Evolutionary conservation across 2,329 filamentous ascomycete species (phyloP), one percentile per base, ranked within the genome.

Genomic region (Fonsecaea erecta): DNA sequence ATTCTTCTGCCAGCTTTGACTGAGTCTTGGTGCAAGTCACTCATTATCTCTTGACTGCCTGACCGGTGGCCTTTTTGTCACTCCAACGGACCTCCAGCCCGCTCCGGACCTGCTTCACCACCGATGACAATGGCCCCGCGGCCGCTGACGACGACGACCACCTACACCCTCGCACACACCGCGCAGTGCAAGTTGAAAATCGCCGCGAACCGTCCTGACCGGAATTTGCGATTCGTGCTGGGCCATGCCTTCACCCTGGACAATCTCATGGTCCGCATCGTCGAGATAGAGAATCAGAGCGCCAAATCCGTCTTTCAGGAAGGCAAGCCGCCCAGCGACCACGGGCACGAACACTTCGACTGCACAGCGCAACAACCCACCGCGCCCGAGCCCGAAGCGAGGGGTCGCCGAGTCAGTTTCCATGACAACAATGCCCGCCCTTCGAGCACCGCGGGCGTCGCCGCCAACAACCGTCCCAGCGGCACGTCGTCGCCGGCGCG

Each of bases 171-270:
- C 30, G 69, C 69, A 1, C 69, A 71, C 54, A 69, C 69, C 1
- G 69, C 66, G 21, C 65, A 69, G 58, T 71, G 69, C 43, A 71
- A 71, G 55, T 59, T 71, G 6, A 64, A 68, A 52, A 53, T 68
- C 30, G 65, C 69, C 8, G 69, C 69, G 1, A 70, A 70, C 43
- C 66, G 69, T 24, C 63, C 65, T 18, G 69, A 71, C 51, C 54
- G 69, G 18, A 64, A 71, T 55, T 35, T 71, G n/a, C 65, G 69
- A 21, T 69, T 71, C 40, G 60, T 71, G 12, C 66, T 71, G 3
- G 69, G 68, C 55, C 69, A 71, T 54, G 69, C 69, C 9, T 71
- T 71, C 32, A 69, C 69, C 0, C 68, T 71, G 1, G 69, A 71
- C 52, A 70, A 69, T 35, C 43, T 71, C 1, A 69, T 70, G 56